A percentile compares a stretch with the other conserved stretches of the same genome.
Evolutionary conservation across 495 filamentous ascomycete genomes (phyloP).

Genomic region (Penicillium odoratum): DNA sequence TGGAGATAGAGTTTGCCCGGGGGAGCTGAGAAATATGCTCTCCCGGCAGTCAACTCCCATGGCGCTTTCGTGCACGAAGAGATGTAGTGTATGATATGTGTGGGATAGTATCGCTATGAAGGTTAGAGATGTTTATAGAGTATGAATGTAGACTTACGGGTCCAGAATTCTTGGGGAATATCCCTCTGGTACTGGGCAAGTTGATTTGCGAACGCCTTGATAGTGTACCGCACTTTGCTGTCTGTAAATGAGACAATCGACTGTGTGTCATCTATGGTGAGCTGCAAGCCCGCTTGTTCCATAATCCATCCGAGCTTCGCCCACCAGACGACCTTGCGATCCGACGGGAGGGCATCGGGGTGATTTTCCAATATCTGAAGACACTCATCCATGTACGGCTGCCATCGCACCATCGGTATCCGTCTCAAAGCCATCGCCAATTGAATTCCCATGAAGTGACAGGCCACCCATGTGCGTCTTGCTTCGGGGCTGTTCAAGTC

Average conservation of each 20-base stretch:
- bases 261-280: constrained; percentile 72
- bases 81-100: constrained; percentile 52
- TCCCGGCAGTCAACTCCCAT: constrained; percentile 70
- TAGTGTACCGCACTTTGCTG: constrained; percentile 67
- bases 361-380: constrained; percentile 71
- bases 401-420: constrained; percentile 80
- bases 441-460: constrained; percentile 72
- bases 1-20: constrained; percentile 27
- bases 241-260: constrained; percentile 68
- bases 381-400: constrained; percentile 82
- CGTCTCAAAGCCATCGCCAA: constrained; percentile 75
- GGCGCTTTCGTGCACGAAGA: constrained; percentile 87
- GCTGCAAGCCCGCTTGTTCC: constrained; percentile 75
- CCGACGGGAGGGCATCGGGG: constrained; percentile 68
- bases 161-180: constrained; percentile 47
- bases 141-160: constrained; percentile 20
- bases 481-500: constrained; percentile 70
- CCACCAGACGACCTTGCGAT: constrained; percentile 71
- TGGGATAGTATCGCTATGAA: constrained; percentile 31
- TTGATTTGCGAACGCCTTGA: constrained; percentile 75
- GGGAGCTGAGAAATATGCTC: constrained; percentile 21
- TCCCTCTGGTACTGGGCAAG: constrained; percentile 65
- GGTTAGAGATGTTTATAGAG: not conserved
- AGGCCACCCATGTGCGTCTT: constrained; percentile 74
- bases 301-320: constrained; percentile 76